These are phyloP conservation scores for Arachnopeziza araneosa DNA, from an alignment of 2,329 filamentous ascomycete species.

Conservation along the genomic window DNA sequence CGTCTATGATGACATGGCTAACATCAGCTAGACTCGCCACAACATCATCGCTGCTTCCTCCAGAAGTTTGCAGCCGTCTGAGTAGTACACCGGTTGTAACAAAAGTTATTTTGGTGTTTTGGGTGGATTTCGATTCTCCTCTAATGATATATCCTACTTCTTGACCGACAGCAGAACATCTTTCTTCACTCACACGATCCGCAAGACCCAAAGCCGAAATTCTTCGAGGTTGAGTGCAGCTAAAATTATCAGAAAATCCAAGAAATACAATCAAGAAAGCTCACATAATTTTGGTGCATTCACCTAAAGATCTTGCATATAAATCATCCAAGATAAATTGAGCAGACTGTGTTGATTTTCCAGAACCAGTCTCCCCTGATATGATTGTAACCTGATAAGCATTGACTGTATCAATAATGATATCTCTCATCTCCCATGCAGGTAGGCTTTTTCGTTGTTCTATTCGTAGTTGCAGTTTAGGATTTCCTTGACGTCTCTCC, in stretches of 20 bases:
- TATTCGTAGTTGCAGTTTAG: conserved; percentile 70
- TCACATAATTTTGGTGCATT: conserved; percentile 72
- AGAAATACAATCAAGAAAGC: neutral
- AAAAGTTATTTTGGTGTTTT: conserved; percentile 82
- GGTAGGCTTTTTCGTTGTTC: conserved; percentile 67
- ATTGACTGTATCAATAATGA: conserved; percentile 70
- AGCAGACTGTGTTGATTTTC: conserved; percentile 94
- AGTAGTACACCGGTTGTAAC: conserved; percentile 93
- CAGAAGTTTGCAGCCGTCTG: conserved; percentile 83
- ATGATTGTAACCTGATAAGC: conserved; percentile 89
- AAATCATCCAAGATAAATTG: conserved; percentile 94
- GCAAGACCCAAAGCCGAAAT: conserved; percentile 93
- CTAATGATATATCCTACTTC: conserved; percentile 91
- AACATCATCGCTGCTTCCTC: conserved; percentile 73
- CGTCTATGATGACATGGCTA: conserved; percentile 91
- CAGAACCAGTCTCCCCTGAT: conserved; percentile 92
- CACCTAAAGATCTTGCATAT: conserved; percentile 69
- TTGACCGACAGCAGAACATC: conserved; percentile 73
- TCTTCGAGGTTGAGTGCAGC: conserved; percentile 85
- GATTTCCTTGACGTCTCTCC: conserved; percentile 58
- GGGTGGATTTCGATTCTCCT: conserved; percentile 74
- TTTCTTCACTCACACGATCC: conserved; percentile 89
- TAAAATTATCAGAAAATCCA: conserved; percentile 11
- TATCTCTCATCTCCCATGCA: conserved; percentile 77
- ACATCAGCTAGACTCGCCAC: conserved; percentile 79